These are phyloP conservation scores for Neurospora sp. DNA, from an alignment of 495 filamentous ascomycete species.

Conservation along the genomic window DNA sequence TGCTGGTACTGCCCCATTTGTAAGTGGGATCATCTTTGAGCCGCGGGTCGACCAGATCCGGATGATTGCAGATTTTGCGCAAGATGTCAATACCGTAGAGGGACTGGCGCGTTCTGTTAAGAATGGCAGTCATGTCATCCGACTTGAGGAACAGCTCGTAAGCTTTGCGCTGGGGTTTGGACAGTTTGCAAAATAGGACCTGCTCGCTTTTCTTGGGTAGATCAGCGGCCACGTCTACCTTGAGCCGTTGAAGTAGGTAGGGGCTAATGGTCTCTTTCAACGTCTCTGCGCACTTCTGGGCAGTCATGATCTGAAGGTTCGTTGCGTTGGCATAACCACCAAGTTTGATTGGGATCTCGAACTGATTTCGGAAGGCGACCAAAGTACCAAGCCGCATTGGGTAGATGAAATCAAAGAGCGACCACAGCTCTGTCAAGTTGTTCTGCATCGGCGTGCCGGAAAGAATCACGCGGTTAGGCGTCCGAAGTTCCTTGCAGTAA, in stretches of 20 bases:
- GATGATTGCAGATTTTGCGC: constrained; percentile 96
- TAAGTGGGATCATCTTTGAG: constrained; percentile 49
- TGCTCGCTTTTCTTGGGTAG: constrained; percentile 91
- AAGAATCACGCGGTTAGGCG: constrained; percentile 79
- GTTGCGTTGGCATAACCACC: constrained; percentile 91
- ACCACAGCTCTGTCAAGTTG: constrained; percentile 97
- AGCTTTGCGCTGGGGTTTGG: constrained; percentile 58
- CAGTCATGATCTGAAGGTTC: constrained; percentile 85
- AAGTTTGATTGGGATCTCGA: constrained; percentile 82
- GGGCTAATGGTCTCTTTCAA: constrained; percentile 85
- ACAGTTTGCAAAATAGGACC: constrained; percentile 89
- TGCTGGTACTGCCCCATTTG: constrained; percentile 59
- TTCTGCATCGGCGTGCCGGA: constrained; percentile 98
- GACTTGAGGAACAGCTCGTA: constrained; percentile 77
- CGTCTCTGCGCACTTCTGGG: constrained; percentile 79
- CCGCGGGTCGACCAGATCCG: constrained; percentile 65
- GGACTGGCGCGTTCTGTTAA: constrained; percentile 62
- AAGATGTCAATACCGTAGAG: constrained; percentile 84
- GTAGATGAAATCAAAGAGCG: constrained; percentile 92
- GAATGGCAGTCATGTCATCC: constrained; percentile 68
- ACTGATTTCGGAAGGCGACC: constrained; percentile 77
- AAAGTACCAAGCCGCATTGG: constrained; percentile 91
- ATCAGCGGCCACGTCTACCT: constrained; percentile 87
- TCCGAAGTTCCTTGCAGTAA: constrained; percentile 82
- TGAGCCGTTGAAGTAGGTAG: constrained; percentile 87